phyloP scores from a whole-genome alignment of 441 rosid genomes.

The Populus trichocarpa region DNA sequence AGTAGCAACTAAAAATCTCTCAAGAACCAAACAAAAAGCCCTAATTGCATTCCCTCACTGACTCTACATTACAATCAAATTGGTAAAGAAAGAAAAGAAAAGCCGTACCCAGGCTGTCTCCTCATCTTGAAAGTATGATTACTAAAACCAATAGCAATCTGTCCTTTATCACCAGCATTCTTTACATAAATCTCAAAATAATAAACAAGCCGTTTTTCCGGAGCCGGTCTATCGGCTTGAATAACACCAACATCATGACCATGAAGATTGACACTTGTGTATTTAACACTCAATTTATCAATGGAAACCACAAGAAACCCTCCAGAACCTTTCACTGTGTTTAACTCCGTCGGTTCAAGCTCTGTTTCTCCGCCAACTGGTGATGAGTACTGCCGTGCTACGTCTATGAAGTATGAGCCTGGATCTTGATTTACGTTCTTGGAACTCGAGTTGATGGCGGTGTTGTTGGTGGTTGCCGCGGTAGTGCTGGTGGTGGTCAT shows the following conservation, averaged over 20 bases:
- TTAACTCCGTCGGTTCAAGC: constrained; percentile 76
- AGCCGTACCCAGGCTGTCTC: constrained; percentile 75
- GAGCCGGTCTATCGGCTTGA: constrained; percentile 76
- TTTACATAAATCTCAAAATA: constrained; percentile 83
- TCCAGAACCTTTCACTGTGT: constrained; percentile 79
- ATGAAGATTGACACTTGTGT: constrained; percentile 51
- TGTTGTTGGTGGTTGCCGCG: constrained; percentile 5
- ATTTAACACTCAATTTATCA: constrained; percentile 72
- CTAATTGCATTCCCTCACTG: background rate
- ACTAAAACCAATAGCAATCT: constrained; percentile 81
- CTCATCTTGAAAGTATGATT: constrained; percentile 61
- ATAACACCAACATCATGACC: constrained; percentile 83
- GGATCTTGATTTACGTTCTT: constrained; percentile 13
- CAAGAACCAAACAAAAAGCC: background rate
- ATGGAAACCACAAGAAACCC: constrained; percentile 66
- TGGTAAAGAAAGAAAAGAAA: background rate
- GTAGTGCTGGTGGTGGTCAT: background rate
- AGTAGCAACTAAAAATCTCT: background rate
- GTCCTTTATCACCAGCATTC: constrained; percentile 73
- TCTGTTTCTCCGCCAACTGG: constrained; percentile 38
- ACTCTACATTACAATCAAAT: background rate
- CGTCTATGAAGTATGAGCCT: constrained; percentile 19
- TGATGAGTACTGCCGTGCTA: constrained; percentile 1
- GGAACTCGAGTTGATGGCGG: background rate
- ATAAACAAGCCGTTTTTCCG: constrained; percentile 59